Conservation (phyloP, 805 yeast genomes). For the Lipomyces lipofer region DNA sequence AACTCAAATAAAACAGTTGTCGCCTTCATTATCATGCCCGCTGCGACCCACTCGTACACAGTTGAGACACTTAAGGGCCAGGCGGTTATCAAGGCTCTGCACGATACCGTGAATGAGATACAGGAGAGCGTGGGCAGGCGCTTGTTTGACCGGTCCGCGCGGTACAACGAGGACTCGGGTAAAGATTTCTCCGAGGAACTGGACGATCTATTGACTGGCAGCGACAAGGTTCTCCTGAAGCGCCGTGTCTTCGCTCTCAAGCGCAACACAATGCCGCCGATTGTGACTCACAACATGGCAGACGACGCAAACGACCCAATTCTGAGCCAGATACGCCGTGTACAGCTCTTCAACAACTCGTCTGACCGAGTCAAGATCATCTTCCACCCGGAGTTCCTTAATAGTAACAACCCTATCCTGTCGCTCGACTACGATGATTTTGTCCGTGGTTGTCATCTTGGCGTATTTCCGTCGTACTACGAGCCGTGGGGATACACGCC, state of each 20-base stretch:
- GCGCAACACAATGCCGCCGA: slow-evolving; percentile 87
- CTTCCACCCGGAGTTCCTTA: slow-evolving; percentile 96
- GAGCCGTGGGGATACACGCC: slow-evolving; percentile 99
- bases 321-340: slow-evolving; percentile 85
- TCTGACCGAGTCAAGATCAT: slow-evolving; percentile 91
- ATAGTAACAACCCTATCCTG: slow-evolving; percentile 90
- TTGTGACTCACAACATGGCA: slow-evolving; percentile 94
- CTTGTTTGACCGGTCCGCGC: slow-evolving; percentile 85
- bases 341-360: slow-evolving; percentile 84
- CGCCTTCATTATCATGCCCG: slow-evolving; percentile 98
- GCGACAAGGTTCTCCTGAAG: slow-evolving; percentile 85
- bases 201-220: slow-evolving; percentile 78
- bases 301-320: slow-evolving; percentile 92
- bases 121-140: slow-evolving; percentile 84
- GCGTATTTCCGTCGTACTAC: slow-evolving; percentile 97
- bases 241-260: slow-evolving; percentile 91
- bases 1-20: slow-evolving; percentile 91
- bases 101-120: slow-evolving; percentile 83
- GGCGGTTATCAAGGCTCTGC: slow-evolving; percentile 90
- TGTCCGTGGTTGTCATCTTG: slow-evolving; percentile 96
- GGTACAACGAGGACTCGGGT: slow-evolving; percentile 52
- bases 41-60: slow-evolving; percentile 88
- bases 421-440: slow-evolving; percentile 95
- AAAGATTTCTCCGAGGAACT: slow-evolving; percentile 67
- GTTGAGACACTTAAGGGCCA: slow-evolving; percentile 95